These are phyloP conservation scores for Peribolospora kevripleyi DNA, from an alignment of 768 basidiomycete species.

Conservation along the genomic window DNA sequence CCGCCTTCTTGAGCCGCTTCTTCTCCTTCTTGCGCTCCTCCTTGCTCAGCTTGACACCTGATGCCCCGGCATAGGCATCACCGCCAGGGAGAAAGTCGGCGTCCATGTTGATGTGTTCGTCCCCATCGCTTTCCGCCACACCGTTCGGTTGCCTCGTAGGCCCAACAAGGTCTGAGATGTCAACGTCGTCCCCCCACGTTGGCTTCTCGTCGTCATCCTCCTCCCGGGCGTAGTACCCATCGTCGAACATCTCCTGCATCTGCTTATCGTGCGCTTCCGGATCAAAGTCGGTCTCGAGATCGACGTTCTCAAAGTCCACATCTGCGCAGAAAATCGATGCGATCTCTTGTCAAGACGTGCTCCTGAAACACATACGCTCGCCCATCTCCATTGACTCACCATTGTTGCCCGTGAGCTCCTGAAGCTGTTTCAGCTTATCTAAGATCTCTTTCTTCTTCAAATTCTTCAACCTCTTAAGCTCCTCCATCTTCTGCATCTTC, in stretches of 20 bases:
- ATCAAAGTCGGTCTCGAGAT: constrained; percentile 85
- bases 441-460: constrained; percentile 67
- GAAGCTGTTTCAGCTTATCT: constrained; percentile 46
- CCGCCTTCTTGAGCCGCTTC: constrained; percentile 10
- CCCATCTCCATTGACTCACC: constrained; percentile 13
- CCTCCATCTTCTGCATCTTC: constrained; percentile 44
- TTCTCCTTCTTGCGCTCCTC: constrained; percentile 8
- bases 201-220: constrained; percentile 41
- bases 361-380: too few species aligned
- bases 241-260: constrained; percentile 50
- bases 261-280: constrained; percentile 57
- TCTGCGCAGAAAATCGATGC: background rate
- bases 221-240: constrained; percentile 19
- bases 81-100: constrained; percentile 12
- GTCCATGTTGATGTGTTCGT: constrained; percentile 29
- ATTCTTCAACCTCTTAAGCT: constrained; percentile 51
- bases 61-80: constrained; percentile 16
- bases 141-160: constrained; percentile 6
- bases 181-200: constrained; percentile 71
- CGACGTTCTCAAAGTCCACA: constrained; percentile 32
- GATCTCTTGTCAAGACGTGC: too few species aligned
- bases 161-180: constrained; percentile 39
- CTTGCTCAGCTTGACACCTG: constrained; percentile 9
- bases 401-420: constrained; percentile 39
- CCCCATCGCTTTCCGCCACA: constrained; percentile 16